Conservation (phyloP, 2,329 filamentous ascomycete genomes). For the Botryotinia globosa region DNA sequence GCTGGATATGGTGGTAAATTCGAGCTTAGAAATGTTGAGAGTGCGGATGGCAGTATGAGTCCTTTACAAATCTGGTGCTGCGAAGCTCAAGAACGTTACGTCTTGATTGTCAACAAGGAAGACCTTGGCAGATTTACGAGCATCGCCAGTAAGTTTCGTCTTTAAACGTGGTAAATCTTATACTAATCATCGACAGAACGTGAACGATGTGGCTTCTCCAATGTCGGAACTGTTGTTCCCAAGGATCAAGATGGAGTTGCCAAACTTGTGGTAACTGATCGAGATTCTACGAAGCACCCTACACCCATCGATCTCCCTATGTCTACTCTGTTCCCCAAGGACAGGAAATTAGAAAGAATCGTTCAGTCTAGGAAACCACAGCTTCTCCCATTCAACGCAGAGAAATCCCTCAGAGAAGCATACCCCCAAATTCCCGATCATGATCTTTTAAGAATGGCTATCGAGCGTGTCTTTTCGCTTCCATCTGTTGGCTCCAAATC, state of each 20-base stretch:
- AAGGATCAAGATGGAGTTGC: slow-evolving; percentile 61
- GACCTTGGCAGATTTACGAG: slow-evolving; percentile 72
- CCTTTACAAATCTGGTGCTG: slow-evolving; percentile 98
- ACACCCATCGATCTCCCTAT: slow-evolving; percentile 86
- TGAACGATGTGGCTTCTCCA: slow-evolving; percentile 88
- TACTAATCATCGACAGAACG: slow-evolving; percentile 49
- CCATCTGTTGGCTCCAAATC: slow-evolving; percentile 95
- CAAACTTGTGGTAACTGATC: slow-evolving; percentile 76
- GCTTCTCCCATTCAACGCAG: slow-evolving; percentile 70
- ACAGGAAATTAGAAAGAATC: slow-evolving; percentile 73
- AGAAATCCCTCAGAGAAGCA: slow-evolving; percentile 59
- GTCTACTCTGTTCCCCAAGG: slow-evolving; percentile 83
- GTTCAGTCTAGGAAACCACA: slow-evolving; percentile 67
- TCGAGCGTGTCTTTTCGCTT: slow-evolving; percentile 76
- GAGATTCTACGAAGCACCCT: slow-evolving; percentile 71
- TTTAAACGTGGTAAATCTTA: neutral
- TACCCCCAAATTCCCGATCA: slow-evolving; percentile 37
- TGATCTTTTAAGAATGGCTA: slow-evolving; percentile 59
- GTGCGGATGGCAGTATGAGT: slow-evolving; percentile 85
- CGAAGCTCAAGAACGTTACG: slow-evolving; percentile 94
- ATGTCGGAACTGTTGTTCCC: slow-evolving; percentile 75
- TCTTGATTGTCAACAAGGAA: slow-evolving; percentile 80
- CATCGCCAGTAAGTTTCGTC: slow-evolving; percentile 52
- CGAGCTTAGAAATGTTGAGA: slow-evolving; percentile 91
- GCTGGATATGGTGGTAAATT: slow-evolving; percentile 88